Conservation (phyloP, 306 rosid species). For the Psophocarpus tetragonolobus region DNA sequence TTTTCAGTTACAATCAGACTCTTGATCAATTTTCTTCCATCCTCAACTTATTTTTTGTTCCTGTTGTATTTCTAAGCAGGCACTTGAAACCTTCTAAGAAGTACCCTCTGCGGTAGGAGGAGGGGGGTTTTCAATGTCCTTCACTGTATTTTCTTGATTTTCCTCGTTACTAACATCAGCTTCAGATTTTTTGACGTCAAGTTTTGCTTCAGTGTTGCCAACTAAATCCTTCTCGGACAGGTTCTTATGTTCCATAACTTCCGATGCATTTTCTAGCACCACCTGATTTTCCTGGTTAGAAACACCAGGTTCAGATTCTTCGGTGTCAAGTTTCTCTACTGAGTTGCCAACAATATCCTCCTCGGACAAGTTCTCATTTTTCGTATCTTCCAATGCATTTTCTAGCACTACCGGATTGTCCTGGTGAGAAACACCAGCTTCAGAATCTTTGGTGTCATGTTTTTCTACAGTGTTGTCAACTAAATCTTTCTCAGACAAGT, state of each 20-base stretch:
- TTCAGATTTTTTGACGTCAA: constrained; percentile 29
- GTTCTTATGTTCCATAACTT: constrained; percentile 28
- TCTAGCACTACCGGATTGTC: not conserved
- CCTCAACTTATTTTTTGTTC: constrained; percentile 24
- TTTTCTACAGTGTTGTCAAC: not conserved
- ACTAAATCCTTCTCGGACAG: constrained; percentile 35
- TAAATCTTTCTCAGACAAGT: constrained; percentile 37
- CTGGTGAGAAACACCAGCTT: constrained; percentile 22
- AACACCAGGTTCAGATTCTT: constrained; percentile 32
- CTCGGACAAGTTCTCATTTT: constrained; percentile 33
- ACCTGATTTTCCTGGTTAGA: not conserved
- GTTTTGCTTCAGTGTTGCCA: constrained; percentile 3
- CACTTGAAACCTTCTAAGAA: not conserved
- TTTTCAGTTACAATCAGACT: constrained; percentile 5
- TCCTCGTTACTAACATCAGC: constrained; percentile 13
- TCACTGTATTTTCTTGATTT: not conserved
- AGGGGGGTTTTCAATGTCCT: constrained; percentile 7
- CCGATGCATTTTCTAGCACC: not conserved
- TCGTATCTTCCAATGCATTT: not conserved
- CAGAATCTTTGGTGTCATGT: constrained; percentile 32
- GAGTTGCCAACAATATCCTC: constrained; percentile 30
- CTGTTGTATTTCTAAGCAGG: not conserved
- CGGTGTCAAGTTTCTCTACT: not conserved
- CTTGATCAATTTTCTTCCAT: not conserved
- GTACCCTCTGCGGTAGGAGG: constrained; percentile 14